Base-by-base conservation (phyloP, 768 basidiomycete genomes). In the Pisolithus sp. region DNA sequence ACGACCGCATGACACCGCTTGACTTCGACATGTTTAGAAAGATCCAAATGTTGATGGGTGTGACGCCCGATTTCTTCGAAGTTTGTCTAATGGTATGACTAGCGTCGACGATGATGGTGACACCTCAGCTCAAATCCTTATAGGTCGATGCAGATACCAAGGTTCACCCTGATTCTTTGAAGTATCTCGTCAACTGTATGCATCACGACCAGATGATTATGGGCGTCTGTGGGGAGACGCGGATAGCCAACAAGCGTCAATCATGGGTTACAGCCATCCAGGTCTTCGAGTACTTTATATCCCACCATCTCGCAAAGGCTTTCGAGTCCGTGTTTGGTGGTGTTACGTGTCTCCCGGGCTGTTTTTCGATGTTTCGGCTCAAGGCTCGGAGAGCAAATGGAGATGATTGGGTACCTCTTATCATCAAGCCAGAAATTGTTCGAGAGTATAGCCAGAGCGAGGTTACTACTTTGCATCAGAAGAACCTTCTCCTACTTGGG, bases 251-350 rank as follows among this genome's bases (percentile, higher is more conserved):
- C 77, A 99, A 99, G 66, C 87, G 93, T 21, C 83, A 93, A 54
- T 93, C 93, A 20, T 99, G 96, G 96, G 93, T 99, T 21, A 98
- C 96, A 1, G 85, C 88, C 46, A 99, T 99, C 61, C 96, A 99
- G 67, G 95, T 98, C 39, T 94, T 93, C 65, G 92, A 94, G 67
- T 99, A 99, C 70, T 99, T 97, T 71, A 98, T 99, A 64, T 97
- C 94, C 36, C 96, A 99, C 70, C 95, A 99, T 68, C 80, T 93
- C 49, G 90, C 95, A 55, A 99, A 99, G 69, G 94, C 92, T 7
- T 99, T 99, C 71, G 96, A 99, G 68, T 93, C 96, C 20, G 93
- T 96, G 23, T 98, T 99, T 62, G 96, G 96, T 64, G 96, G 96
- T 81, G 96, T 99, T 52, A 93, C 96, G 12, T 99, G 96, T 75